phyloP scores from a whole-genome alignment of 2,329 filamentous ascomycete species.

The Didymella pinodella region DNA sequence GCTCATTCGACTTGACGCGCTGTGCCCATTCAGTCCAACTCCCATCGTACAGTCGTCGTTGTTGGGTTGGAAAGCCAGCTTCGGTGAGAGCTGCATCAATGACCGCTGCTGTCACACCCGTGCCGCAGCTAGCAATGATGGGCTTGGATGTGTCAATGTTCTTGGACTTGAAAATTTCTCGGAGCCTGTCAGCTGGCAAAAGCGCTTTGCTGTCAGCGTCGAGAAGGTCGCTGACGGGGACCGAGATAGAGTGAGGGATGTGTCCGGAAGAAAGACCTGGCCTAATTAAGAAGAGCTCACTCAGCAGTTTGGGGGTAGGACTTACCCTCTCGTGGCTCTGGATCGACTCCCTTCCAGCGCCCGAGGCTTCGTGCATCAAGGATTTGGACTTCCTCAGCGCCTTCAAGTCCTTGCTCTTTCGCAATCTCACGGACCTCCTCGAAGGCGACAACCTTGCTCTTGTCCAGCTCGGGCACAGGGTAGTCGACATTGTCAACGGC shows the following conservation, averaged over 20 bases:
- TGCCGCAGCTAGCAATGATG: conserved; percentile 89
- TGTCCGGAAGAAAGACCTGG: conserved; percentile 79
- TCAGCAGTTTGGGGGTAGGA: not conserved
- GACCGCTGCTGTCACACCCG: conserved; percentile 90
- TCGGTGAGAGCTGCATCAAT: conserved; percentile 86
- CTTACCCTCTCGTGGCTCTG: conserved; percentile 82
- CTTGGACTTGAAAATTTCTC: conserved; percentile 78
- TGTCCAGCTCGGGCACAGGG: conserved; percentile 56
- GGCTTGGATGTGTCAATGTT: conserved; percentile 80
- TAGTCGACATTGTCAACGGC: conserved; percentile 55
- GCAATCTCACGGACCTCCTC: conserved; percentile 83
- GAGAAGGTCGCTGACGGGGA: conserved; percentile 81
- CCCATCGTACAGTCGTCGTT: conserved; percentile 86
- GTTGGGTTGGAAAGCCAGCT: conserved; percentile 75
- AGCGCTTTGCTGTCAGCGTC: conserved; percentile 85
- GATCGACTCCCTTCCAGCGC: conserved; percentile 81
- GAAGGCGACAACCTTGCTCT: conserved; percentile 75
- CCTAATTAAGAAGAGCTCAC: conserved; percentile 1
- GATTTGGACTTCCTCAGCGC: conserved; percentile 82
- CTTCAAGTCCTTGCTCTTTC: conserved; percentile 80
- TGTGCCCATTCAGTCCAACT: conserved; percentile 94
- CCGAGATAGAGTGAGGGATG: conserved; percentile 84
- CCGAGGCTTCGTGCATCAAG: conserved; percentile 84
- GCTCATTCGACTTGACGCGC: conserved; percentile 67
- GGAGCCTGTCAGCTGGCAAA: conserved; percentile 74